phyloP scores from a whole-genome alignment of 495 filamentous ascomycete genomes.

The Aspergillus cavernicola region DNA sequence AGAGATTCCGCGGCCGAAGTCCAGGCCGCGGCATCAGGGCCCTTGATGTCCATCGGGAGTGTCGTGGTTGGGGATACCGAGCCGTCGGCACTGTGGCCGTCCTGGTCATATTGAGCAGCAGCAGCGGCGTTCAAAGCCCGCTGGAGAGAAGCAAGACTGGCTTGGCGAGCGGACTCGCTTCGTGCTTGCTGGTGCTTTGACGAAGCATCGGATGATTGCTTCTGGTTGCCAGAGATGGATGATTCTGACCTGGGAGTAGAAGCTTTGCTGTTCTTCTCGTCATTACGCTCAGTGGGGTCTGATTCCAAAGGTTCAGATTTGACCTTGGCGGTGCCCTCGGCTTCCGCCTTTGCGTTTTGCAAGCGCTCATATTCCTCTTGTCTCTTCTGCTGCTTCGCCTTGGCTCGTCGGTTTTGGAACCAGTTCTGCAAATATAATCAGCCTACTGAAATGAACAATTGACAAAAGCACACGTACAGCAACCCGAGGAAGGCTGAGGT shows the following conservation, averaged over 20 bases:
- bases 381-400: constrained; percentile 73
- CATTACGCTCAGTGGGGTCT: constrained; percentile 26
- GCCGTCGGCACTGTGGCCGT: constrained; percentile 12
- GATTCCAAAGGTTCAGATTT: constrained; percentile 31
- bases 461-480: constrained; percentile 53
- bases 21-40: constrained; percentile 9
- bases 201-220: constrained; percentile 21
- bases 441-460: background rate
- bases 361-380: constrained; percentile 61
- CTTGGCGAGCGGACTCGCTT: constrained; percentile 42
- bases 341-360: constrained; percentile 51
- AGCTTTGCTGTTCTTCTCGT: constrained; percentile 25
- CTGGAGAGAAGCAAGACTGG: constrained; percentile 45
- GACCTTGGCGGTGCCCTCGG: constrained; percentile 38
- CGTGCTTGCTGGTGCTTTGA: constrained; percentile 42
- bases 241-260: constrained; percentile 28
- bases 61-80: constrained; percentile 35
- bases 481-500: constrained; percentile 69
- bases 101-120: constrained; percentile 34
- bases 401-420: constrained; percentile 87
- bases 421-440: constrained; percentile 60
- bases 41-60: constrained; percentile 21
- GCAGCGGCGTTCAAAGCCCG: constrained; percentile 43
- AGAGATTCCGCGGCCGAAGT: constrained; percentile 22
- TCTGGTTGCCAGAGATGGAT: constrained; percentile 19